Evolutionary conservation across 805 yeast species (phyloP).

Genomic region (Kazachstania bromeliacearum): DNA sequence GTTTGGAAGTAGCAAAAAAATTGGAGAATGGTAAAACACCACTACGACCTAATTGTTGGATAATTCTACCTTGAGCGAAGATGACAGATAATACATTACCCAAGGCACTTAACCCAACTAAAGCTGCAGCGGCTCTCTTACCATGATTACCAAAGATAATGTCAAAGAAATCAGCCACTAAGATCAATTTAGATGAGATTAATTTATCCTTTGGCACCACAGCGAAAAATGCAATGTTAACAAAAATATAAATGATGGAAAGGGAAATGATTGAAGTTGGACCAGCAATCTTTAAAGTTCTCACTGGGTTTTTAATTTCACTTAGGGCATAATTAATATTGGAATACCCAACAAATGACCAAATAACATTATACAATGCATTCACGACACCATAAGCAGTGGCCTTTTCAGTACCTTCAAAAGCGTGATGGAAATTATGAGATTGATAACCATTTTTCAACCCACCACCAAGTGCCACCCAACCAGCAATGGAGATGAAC

Average conservation of each 20-base stretch:
- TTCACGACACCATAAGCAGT: constrained; percentile 59
- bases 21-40: constrained; percentile 67
- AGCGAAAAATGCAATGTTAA: constrained; percentile 70
- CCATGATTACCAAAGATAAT: constrained; percentile 61
- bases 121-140: constrained; percentile 62
- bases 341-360: constrained; percentile 78
- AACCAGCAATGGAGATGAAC: constrained; percentile 65
- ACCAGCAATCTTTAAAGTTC: constrained; percentile 60
- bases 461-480: constrained; percentile 78
- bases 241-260: constrained; percentile 60
- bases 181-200: constrained; percentile 50
- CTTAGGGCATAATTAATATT: constrained; percentile 76
- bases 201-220: constrained; percentile 63
- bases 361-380: constrained; percentile 70
- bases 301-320: constrained; percentile 64
- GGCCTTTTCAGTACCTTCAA: constrained; percentile 42
- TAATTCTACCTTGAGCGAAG: constrained; percentile 70
- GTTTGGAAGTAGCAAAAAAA: constrained; percentile 60
- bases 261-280: constrained; percentile 57
- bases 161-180: constrained; percentile 68
- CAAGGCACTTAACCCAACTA: constrained; percentile 71
- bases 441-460: constrained; percentile 43
- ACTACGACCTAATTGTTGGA: constrained; percentile 74
- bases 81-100: constrained; percentile 80
- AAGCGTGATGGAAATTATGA: constrained; percentile 50